Conservation (phyloP, 345 rosid genomes). For the Eucalyptus pumila region DNA sequence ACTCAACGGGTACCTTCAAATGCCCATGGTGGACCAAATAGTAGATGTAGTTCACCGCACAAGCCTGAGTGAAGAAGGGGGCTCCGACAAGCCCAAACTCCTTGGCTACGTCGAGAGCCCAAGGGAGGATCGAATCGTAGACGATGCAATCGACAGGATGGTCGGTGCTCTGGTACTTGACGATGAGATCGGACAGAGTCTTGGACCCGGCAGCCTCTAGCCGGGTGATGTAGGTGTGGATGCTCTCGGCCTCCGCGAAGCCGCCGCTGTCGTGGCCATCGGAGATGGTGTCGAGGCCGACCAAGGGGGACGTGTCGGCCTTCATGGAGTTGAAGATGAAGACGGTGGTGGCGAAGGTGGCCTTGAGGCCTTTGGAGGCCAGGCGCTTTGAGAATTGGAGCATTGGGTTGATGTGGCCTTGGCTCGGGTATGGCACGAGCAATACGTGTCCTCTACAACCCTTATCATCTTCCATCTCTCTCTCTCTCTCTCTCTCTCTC, state of each 20-base stretch:
- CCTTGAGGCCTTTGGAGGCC: constrained; percentile 19
- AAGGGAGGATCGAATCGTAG: constrained; percentile 50
- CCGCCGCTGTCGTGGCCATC: constrained; percentile 28
- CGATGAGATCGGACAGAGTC: constrained; percentile 29
- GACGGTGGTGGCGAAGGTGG: constrained; percentile 21
- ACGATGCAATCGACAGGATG: constrained; percentile 36
- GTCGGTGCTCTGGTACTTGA: constrained; percentile 3
- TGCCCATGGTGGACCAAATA: constrained; percentile 21
- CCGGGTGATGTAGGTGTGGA: constrained; percentile 15
- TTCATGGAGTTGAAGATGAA: constrained; percentile 14
- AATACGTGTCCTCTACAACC: constrained; percentile 1
- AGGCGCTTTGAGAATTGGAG: constrained; percentile 36
- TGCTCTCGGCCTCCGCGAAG: neutral
- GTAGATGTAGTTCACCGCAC: constrained; percentile 45
- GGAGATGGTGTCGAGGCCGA: constrained; percentile 19
- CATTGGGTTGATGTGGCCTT: constrained; percentile 40
- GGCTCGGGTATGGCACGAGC: constrained; percentile 18
- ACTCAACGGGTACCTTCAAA: constrained; percentile 21
- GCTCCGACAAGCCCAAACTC: constrained; percentile 35
- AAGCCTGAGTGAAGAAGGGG: constrained; percentile 58
- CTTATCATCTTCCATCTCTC: neutral
- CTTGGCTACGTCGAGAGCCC: constrained; percentile 62
- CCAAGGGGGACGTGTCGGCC: neutral
- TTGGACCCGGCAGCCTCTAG: constrained; percentile 29
- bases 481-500: neutral